phyloP scores from a whole-genome alignment of 2,329 filamentous ascomycete species.

The Talaromyces sp. region DNA sequence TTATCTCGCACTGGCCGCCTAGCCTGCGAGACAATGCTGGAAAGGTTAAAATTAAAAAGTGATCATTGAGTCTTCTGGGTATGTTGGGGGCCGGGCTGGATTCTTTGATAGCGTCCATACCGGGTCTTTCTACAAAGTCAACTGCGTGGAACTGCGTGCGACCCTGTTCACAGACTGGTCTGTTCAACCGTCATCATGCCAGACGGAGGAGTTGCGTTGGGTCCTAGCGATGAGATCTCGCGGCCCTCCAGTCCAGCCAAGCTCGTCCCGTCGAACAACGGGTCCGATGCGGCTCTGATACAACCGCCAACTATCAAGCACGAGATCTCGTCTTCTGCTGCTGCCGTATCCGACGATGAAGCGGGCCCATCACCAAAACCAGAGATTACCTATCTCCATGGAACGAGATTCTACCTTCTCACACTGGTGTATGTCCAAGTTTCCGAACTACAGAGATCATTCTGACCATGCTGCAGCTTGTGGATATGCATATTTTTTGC shows the following conservation, averaged over 20 bases:
- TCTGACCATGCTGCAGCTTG: neutral
- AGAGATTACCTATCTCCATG: neutral
- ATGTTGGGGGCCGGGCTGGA: neutral
- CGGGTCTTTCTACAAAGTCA: neutral
- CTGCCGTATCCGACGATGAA: neutral
- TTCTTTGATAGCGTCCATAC: neutral
- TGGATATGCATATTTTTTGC: slow-evolving; percentile 20
- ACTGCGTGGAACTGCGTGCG: neutral
- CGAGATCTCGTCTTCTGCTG: neutral
- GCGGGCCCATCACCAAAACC: neutral
- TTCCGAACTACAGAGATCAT: neutral
- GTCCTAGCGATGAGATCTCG: neutral
- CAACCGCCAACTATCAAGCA: neutral
- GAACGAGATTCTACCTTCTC: neutral
- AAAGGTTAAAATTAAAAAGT: neutral
- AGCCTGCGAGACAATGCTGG: neutral
- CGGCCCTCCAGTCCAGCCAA: neutral
- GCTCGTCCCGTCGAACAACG: neutral
- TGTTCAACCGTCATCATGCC: neutral
- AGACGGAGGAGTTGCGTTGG: neutral
- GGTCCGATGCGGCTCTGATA: neutral
- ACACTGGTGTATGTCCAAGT: neutral
- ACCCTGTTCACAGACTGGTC: neutral
- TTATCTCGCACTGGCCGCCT: neutral
- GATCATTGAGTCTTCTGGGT: neutral